phyloP scores from a whole-genome alignment of 108 stramenopile species.

The Thalassiosira profunda region DNA sequence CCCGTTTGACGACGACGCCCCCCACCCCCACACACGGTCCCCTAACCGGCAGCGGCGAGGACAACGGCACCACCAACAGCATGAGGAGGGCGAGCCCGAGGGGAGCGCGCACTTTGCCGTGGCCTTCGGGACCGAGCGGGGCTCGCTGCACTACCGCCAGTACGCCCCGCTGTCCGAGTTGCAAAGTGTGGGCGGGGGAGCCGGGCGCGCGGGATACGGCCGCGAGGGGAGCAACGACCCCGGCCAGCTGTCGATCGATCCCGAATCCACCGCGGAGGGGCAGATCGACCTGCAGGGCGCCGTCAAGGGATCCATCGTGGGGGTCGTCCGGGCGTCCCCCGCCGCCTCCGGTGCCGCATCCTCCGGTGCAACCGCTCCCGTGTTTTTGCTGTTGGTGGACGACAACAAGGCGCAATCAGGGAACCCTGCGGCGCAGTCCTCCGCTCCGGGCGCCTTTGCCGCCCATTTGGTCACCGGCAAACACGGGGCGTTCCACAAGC shows the following conservation, averaged over 20 bases:
- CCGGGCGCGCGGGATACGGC: too few species aligned
- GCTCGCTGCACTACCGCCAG: slow-evolving; percentile 70
- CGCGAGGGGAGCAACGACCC: slow-evolving; percentile 2
- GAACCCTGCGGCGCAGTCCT: neutral
- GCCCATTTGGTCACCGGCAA: slow-evolving; percentile 63
- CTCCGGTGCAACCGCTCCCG: slow-evolving; percentile 29
- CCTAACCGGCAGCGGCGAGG: neutral
- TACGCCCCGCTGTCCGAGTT: too few species aligned
- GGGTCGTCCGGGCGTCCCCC: slow-evolving; percentile 30
- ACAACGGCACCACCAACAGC: slow-evolving; percentile 7
- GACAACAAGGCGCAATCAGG: slow-evolving; percentile 84
- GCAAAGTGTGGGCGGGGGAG: too few species aligned
- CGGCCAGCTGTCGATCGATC: slow-evolving; percentile 17
- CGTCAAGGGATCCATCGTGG: slow-evolving; percentile 39
- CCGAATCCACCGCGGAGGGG: neutral
- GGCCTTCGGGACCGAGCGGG: slow-evolving; percentile 81
- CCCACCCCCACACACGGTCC: neutral
- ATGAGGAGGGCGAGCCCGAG: too few species aligned
- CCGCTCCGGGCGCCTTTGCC: slow-evolving; percentile 59
- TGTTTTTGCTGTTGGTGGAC: slow-evolving; percentile 83
- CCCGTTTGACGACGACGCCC: slow-evolving; percentile 40
- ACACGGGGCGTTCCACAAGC: slow-evolving; percentile 65
- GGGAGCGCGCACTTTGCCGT: too few species aligned
- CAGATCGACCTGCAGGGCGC: slow-evolving; percentile 28
- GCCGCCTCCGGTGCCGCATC: slow-evolving; percentile 28